phyloP scores from a whole-genome alignment of 305 asterid species.

The Fraxinus baroniana region DNA sequence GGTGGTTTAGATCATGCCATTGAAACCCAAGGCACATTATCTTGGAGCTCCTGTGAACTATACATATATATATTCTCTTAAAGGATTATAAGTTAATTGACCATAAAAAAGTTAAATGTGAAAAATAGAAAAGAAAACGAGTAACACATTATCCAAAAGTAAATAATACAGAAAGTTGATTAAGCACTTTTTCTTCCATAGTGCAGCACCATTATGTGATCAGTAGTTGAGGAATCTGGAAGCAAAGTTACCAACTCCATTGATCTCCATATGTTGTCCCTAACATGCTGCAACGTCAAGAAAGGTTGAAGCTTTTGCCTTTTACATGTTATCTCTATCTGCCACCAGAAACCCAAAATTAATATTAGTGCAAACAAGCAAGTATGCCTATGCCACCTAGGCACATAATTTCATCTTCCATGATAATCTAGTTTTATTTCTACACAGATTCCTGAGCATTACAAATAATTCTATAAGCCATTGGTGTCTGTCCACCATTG shows the following conservation, averaged over 20 bases:
- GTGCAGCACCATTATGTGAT: conserved; percentile 37
- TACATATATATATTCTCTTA: background rate
- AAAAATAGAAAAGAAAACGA: background rate
- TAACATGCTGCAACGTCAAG: conserved; percentile 2
- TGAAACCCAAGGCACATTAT: background rate
- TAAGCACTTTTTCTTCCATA: conserved; percentile 27
- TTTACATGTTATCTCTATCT: conserved; percentile 1
- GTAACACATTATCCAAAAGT: background rate
- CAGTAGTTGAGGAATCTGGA: conserved; percentile 19
- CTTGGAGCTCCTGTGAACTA: background rate
- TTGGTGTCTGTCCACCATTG: background rate
- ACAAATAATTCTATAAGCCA: background rate
- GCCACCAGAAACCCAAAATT: background rate
- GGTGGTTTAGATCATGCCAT: background rate
- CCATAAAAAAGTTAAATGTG: background rate
- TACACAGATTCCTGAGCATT: background rate
- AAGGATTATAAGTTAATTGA: background rate
- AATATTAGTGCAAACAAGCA: background rate
- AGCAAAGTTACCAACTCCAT: conserved; percentile 25
- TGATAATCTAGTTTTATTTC: no score
- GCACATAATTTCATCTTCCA: no score
- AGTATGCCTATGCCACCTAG: no score
- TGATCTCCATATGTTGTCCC: background rate
- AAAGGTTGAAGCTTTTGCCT: background rate
- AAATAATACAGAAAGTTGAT: background rate